These are phyloP conservation scores for Mycena albidolilacea DNA, from an alignment of 768 basidiomycete genomes.

Conservation along the genomic window DNA sequence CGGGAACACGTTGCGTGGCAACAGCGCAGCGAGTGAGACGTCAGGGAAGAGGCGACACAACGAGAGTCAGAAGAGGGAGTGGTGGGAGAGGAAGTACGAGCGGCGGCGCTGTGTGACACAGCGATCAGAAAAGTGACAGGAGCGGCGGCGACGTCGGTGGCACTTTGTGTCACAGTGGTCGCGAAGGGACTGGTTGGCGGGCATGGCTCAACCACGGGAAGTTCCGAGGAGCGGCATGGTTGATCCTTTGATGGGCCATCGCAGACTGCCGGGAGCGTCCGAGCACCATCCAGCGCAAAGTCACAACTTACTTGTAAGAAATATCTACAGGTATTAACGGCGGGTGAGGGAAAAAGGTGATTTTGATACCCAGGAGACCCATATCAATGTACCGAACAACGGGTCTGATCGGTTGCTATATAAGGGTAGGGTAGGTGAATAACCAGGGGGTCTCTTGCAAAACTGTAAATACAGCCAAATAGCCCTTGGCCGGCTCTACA, in stretches of 20 bases:
- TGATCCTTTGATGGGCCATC: background rate
- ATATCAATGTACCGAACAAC: background rate
- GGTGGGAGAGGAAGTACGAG: no score
- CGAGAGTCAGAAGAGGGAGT: no score
- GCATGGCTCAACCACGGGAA: background rate
- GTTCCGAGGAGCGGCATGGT: background rate
- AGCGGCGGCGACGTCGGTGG: no score
- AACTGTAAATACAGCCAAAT: no score
- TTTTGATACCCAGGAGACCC: background rate
- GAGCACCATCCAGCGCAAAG: background rate
- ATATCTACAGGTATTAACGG: background rate
- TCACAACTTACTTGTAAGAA: background rate
- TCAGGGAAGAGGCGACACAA: no score
- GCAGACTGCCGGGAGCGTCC: background rate
- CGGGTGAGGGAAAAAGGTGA: background rate
- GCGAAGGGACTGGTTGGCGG: background rate
- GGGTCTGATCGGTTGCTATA: background rate
- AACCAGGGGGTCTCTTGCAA: no score
- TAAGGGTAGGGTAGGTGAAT: background rate
- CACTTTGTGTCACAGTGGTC: background rate
- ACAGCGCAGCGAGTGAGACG: no score
- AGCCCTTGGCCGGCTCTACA: no score
- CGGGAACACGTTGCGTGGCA: no score
- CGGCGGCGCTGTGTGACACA: no score
- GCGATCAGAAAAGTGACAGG: no score